A percentile compares a stretch with the other conserved stretches of the same genome.
Conservation (phyloP, 2,329 filamentous ascomycete species). For the Venturia effusa region DNA sequence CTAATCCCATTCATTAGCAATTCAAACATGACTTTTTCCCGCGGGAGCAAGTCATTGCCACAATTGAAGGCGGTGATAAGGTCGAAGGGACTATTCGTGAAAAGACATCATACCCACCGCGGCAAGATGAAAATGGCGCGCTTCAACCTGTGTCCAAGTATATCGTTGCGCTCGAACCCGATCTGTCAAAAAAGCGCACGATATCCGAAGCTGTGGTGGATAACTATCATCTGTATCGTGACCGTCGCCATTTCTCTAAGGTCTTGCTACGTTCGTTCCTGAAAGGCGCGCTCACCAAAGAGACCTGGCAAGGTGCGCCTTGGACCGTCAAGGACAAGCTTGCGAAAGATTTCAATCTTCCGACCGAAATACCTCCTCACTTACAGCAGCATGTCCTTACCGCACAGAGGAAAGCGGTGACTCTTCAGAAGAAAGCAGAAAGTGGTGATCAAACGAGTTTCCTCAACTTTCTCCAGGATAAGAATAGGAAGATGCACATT, state of each 20-base stretch:
- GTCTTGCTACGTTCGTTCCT: constrained; percentile 87
- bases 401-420: constrained; percentile 56
- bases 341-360: constrained; percentile 74
- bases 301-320: constrained; percentile 90
- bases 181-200: constrained; percentile 3
- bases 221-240: constrained; percentile 67
- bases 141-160: constrained; percentile 65
- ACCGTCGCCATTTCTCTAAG: constrained; percentile 89
- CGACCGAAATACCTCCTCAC: constrained; percentile 74
- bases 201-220: constrained; percentile 6
- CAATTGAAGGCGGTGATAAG: constrained; percentile 57
- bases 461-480: constrained; percentile 40
- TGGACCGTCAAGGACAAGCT: constrained; percentile 88
- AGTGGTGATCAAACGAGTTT: constrained; percentile 29
- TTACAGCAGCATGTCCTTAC: constrained; percentile 67
- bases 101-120: constrained; percentile 63
- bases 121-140: constrained; percentile 53
- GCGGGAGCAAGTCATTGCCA: constrained; percentile 70
- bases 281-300: constrained; percentile 84
- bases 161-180: constrained; percentile 48
- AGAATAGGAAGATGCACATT: constrained; percentile 35
- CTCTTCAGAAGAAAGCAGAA: constrained; percentile 43
- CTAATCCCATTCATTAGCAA: constrained; percentile 34
- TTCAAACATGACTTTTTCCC: constrained; percentile 89
- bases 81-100: constrained; percentile 69